Base-by-base conservation (phyloP, 495 filamentous ascomycete genomes). In the Aspergillus sclerotiicarbonarius region DNA sequence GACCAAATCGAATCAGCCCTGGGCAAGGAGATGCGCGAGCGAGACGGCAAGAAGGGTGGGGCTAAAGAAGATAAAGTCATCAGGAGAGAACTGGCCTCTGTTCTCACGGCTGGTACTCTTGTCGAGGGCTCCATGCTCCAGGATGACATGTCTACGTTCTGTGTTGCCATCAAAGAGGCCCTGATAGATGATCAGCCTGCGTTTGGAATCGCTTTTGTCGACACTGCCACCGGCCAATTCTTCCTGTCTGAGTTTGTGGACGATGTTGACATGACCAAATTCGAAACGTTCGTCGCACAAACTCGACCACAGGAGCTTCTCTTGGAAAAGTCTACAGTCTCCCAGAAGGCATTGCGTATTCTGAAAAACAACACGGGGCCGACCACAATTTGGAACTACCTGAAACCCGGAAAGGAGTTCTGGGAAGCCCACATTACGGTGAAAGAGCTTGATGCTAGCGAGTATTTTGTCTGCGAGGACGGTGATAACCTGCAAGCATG, bases 111-210 rank as follows among this genome's bases (percentile, higher is more conserved):
- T 8, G 95, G 94, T 30, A 99, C 95, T 10, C 81, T 99, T 10
- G 92, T 98, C 39, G 95, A 99, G 53, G 91, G 89, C 13, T 87
- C 87, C 59, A 98, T 99, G 95, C 84, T 99, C 18, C 92, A 97
- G 70, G 92, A 97, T 68, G 95, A 98, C 67, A 96, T 96, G 87
- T 91, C 94, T 3, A 95, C 91, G 0, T 99, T 88, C 72, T 99
- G 95, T 73, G 91, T 93, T 53, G 90, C 95, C 3, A 94, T 99
- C 72, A 98, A 98, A 71, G 93, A 98, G 68, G 85, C 84, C 0
- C 80, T 90, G 18, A 73, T 87, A 3, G 88, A 92, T 54, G 87
- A 86, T 39, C 80, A 84, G 39, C 93, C 94, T 19, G 85, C 84
- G 1, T 98, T 98, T 68, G 95, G 95, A 15, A 84, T 98, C 43